Percentiles rank a stretch among this genome's conserved stretches.
Evolutionary conservation across 1,139 yeast species (phyloP).

Genomic region (Scheffersomyces segobiensis): DNA sequence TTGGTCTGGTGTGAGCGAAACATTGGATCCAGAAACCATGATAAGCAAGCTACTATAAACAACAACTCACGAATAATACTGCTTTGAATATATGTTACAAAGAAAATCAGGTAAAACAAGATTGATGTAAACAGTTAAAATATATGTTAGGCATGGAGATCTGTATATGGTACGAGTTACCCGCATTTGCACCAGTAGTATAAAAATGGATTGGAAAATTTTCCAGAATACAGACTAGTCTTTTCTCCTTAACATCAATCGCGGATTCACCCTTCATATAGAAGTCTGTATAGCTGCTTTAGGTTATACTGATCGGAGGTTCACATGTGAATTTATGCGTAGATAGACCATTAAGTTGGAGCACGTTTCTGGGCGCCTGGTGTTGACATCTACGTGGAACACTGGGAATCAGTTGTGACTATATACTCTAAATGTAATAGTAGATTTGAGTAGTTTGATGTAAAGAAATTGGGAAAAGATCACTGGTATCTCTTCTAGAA

Average conservation of each 20-base stretch:
- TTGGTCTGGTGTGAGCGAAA: slow-evolving; percentile 17
- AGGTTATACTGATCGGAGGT: slow-evolving; percentile 18
- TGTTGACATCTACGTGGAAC: slow-evolving; percentile 49
- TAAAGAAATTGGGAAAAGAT: neutral
- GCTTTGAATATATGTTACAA: neutral
- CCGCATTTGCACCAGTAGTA: neutral
- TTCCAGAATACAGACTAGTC: neutral
- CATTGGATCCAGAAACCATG: neutral
- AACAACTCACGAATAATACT: neutral
- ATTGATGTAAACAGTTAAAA: neutral
- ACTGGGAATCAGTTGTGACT: slow-evolving; percentile 61
- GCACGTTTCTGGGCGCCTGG: slow-evolving; percentile 64
- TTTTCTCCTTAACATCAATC: slow-evolving; percentile 41
- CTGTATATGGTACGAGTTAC: neutral
- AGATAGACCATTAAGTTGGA: slow-evolving; percentile 36
- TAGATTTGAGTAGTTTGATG: slow-evolving; percentile 1
- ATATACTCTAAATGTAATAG: slow-evolving; percentile 21
- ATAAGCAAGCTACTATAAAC: neutral
- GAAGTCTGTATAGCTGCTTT: slow-evolving; percentile 21
- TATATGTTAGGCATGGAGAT: neutral
- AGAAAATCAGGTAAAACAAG: neutral
- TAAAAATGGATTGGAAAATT: neutral
- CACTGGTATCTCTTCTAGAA: neutral
- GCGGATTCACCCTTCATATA: slow-evolving; percentile 42
- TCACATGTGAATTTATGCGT: slow-evolving; percentile 36